A percentile compares a stretch with the other conserved stretches of the same genome.
These are phyloP conservation scores for Penicillium decumbens DNA, from an alignment of 2,329 filamentous ascomycete genomes.

Conservation along the genomic window DNA sequence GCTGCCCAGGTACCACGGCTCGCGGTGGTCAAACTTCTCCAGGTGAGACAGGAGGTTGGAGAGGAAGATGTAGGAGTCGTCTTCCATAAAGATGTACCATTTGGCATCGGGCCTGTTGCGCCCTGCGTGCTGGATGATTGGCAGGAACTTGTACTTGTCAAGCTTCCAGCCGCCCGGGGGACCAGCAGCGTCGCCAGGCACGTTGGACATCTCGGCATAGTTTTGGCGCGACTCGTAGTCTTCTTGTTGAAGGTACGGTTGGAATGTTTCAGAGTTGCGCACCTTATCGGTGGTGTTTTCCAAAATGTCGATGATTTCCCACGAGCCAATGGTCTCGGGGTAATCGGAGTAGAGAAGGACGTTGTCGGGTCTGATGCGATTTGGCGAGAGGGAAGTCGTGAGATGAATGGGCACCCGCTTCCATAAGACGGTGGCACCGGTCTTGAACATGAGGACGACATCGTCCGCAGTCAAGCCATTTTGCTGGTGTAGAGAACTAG, in stretches of 20 bases:
- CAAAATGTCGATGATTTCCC: constrained; percentile 23
- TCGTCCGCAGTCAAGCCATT: constrained; percentile 7
- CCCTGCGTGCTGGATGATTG: constrained; percentile 54
- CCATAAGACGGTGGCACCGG: constrained; percentile 26
- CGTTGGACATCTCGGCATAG: constrained; percentile 21
- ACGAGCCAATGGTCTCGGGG: constrained; percentile 21
- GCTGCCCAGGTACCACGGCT: constrained; percentile 51
- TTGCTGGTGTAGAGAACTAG: constrained; percentile 1
- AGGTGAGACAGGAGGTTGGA: constrained; percentile 42
- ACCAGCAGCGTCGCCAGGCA: constrained; percentile 17
- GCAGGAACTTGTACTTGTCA: constrained; percentile 60
- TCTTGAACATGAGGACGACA: constrained; percentile 22
- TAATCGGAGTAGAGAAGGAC: constrained; percentile 25
- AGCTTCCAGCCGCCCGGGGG: constrained; percentile 47
- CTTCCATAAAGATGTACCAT: constrained; percentile 59
- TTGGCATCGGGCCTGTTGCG: constrained; percentile 48
- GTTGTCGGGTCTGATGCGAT: constrained; percentile 22
- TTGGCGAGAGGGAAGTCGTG: constrained; percentile 21
- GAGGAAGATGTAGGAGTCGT: constrained; percentile 55
- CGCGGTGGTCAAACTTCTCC: constrained; percentile 39
- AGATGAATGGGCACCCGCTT: constrained; percentile 27
- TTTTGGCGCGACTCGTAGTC: constrained; percentile 24
- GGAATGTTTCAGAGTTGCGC: constrained; percentile 12
- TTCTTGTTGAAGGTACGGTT: constrained; percentile 19
- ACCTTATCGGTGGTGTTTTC: constrained; percentile 19